phyloP scores from a whole-genome alignment of 768 basidiomycete species.

The Lactifluus subvellereus region DNA sequence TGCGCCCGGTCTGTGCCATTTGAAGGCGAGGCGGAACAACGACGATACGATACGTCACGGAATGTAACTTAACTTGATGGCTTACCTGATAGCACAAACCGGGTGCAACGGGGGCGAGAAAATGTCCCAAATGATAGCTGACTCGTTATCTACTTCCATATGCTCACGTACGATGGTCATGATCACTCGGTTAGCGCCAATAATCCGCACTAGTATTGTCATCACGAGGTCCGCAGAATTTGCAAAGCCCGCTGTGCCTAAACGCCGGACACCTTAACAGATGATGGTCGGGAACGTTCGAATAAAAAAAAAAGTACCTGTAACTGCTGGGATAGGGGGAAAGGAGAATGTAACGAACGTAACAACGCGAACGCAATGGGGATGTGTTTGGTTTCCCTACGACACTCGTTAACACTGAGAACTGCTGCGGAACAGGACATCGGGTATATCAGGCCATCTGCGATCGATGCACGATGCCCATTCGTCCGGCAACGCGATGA shows the following conservation, averaged over 20 bases:
- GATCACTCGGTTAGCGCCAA: background rate
- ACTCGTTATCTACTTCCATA: background rate
- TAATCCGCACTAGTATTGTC: background rate
- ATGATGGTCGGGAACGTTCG: background rate
- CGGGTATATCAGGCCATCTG: background rate
- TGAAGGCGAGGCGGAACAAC: background rate
- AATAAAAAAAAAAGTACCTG: background rate
- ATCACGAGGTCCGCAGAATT: background rate
- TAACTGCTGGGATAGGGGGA: background rate
- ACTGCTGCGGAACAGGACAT: no score
- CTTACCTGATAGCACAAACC: no score
- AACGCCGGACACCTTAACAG: background rate
- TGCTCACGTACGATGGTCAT: background rate
- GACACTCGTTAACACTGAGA: background rate
- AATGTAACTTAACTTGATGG: background rate
- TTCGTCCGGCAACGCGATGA: background rate
- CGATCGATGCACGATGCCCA: background rate
- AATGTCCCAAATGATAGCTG: background rate
- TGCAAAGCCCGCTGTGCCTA: no score
- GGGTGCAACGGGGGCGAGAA: background rate
- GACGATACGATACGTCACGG: background rate
- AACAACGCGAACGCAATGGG: background rate
- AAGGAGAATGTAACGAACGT: background rate
- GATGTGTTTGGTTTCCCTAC: background rate
- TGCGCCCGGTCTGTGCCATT: no score